phyloP scores from a whole-genome alignment of 805 yeast species.

The Hanseniaspora singularis region DNA sequence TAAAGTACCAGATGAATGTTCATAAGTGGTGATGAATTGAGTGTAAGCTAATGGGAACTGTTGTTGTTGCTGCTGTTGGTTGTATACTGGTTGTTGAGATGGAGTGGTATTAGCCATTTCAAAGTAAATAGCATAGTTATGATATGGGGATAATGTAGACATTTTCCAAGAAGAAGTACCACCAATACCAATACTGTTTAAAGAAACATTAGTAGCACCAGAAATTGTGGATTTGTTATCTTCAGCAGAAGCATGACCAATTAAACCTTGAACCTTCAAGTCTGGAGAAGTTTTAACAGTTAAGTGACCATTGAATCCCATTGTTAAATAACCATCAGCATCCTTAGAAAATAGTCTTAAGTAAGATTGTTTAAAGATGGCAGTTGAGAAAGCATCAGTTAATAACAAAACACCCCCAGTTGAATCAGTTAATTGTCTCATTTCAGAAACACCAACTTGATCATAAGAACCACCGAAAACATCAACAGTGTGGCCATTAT shows the following conservation, averaged over 20 bases:
- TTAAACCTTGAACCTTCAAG: constrained; percentile 79
- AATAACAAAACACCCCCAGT: constrained; percentile 86
- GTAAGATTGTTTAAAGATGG: constrained; percentile 86
- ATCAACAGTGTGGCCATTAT: constrained; percentile 70
- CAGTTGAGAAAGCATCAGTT: constrained; percentile 87
- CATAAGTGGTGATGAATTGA: constrained; percentile 85
- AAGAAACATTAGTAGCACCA: constrained; percentile 67
- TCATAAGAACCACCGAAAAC: constrained; percentile 92
- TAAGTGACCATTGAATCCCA: constrained; percentile 82
- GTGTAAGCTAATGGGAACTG: constrained; percentile 35
- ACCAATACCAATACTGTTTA: constrained; percentile 87
- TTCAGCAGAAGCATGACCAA: constrained; percentile 77
- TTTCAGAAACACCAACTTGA: constrained; percentile 89
- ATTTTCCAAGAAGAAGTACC: constrained; percentile 82
- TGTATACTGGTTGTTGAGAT: constrained; percentile 21
- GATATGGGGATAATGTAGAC: constrained; percentile 74
- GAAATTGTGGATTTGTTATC: constrained; percentile 32
- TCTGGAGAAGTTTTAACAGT: constrained; percentile 81
- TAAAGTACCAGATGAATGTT: constrained; percentile 87
- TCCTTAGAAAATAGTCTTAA: constrained; percentile 80
- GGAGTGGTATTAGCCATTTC: constrained; percentile 48
- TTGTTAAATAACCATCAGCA: constrained; percentile 69
- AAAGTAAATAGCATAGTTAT: constrained; percentile 79
- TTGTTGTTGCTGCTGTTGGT: constrained; percentile 10
- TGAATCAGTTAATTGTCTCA: constrained; percentile 71